Conservation (phyloP, 768 basidiomycete species). For the Lepiota venenata region DNA sequence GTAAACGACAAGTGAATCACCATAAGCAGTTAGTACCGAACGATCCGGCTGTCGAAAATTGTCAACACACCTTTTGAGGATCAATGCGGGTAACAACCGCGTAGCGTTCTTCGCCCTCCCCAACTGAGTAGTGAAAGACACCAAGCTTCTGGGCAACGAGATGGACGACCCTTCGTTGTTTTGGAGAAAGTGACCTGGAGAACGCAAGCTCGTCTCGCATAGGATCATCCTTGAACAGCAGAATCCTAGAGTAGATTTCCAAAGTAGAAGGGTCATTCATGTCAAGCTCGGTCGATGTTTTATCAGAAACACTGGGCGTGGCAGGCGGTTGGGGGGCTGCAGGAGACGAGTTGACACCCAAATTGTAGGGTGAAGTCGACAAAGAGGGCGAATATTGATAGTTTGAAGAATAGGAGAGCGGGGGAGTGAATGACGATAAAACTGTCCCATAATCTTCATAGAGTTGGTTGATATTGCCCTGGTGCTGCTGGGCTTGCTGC, state of each 20-base stretch:
- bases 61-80: slow-evolving; percentile 65
- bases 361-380: slow-evolving; percentile 40
- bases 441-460: slow-evolving; percentile 78
- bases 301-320: slow-evolving; percentile 65
- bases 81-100: slow-evolving; percentile 93
- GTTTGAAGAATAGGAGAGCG: slow-evolving; percentile 68
- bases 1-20: slow-evolving; percentile 10
- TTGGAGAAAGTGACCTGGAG: slow-evolving; percentile 79
- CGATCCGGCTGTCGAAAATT: slow-evolving; percentile 2
- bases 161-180: slow-evolving; percentile 91
- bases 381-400: slow-evolving; percentile 63
- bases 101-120: slow-evolving; percentile 89
- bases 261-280: slow-evolving; percentile 94
- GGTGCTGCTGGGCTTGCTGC: slow-evolving; percentile 40
- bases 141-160: slow-evolving; percentile 95
- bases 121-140: slow-evolving; percentile 91
- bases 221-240: slow-evolving; percentile 96
- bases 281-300: slow-evolving; percentile 75
- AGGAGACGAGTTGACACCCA: slow-evolving; percentile 47
- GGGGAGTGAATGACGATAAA: slow-evolving; percentile 60
- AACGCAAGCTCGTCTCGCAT: slow-evolving; percentile 98
- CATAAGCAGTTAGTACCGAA: slow-evolving; percentile 5
- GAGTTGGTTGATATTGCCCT: slow-evolving; percentile 43
- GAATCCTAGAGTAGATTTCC: slow-evolving; percentile 94
- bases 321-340: slow-evolving; percentile 51